Evolutionary conservation across 768 basidiomycete genomes (phyloP).

Genomic region (Lentinula edodes): DNA sequence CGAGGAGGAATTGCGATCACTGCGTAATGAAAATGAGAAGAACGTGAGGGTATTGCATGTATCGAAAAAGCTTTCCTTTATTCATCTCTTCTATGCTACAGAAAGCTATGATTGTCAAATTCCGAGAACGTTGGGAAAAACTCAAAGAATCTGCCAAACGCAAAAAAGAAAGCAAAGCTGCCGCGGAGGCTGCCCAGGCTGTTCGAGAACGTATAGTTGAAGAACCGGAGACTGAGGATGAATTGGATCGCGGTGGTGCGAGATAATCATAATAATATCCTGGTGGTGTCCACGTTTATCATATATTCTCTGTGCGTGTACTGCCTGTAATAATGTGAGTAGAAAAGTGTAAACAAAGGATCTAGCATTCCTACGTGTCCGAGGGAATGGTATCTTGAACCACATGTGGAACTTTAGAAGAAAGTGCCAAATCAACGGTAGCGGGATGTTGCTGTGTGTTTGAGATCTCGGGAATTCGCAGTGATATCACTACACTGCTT

Average conservation of each 20-base stretch:
- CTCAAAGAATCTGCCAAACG: slow-evolving; percentile 83
- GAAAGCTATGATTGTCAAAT: slow-evolving; percentile 81
- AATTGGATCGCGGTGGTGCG: not conserved
- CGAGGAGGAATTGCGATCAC: slow-evolving; percentile 66
- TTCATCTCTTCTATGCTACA: slow-evolving; percentile 24
- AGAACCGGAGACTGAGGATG: slow-evolving; percentile 61
- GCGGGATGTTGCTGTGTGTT: not conserved
- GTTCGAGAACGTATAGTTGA: slow-evolving; percentile 67
- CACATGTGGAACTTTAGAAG: not conserved
- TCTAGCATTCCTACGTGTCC: not conserved
- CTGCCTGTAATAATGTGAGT: not conserved
- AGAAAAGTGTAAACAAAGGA: not conserved
- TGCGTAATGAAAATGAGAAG: slow-evolving; percentile 75
- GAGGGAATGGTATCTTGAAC: not conserved
- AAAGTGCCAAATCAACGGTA: not conserved
- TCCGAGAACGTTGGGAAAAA: slow-evolving; percentile 86
- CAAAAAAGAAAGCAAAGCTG: slow-evolving; percentile 72
- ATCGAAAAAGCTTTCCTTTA: not conserved
- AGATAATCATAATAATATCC: not conserved
- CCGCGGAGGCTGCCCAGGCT: slow-evolving; percentile 37
- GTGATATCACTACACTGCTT: too few relatives aligned
- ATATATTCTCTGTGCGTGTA: not conserved
- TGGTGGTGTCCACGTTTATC: not conserved
- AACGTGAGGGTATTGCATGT: slow-evolving; percentile 43
- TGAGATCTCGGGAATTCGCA: too few relatives aligned